Base-by-base conservation (phyloP, 345 rosid genomes). In the Hibiscus mutabilis region DNA sequence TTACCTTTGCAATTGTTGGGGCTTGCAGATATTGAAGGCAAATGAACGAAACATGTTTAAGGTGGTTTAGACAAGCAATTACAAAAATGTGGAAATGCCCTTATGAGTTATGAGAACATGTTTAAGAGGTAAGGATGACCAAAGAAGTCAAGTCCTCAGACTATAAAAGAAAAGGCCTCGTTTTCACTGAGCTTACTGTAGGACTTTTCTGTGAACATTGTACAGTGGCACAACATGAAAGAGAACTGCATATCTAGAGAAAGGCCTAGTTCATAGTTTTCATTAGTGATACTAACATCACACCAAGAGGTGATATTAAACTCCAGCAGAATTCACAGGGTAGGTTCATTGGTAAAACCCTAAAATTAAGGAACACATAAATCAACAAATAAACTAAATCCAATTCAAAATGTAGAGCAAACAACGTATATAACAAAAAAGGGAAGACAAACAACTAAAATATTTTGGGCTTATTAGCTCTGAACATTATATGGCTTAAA, bases 21-120 rank as follows among this genome's bases (percentile, higher is more conserved):
- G 68, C 25, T 63, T 40, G 29, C 29, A 63, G 27, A 63, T 6
- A 37, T 10, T 19, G 49, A 63, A 27, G 29, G 21, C 24, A 40
- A 64, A 64, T 21, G 46, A 64, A 40, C 52, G 31, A 21, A 64
- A 64, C 68, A 40, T 21, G 31, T 40, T 18, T 64, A 64, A 64
- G 31, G 11, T 64, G 18, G 29, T 63, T 63, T 63, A 63, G 49
- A 40, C n/a, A 64, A 4, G 51, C 9, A 37, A 64, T 14, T 21
- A 11, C 29, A 12, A 61, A 10, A 40, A 62, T 35, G 14, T 37
- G 51, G 68, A 63, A 37, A 37, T 62, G 67, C 15, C 8, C 25
- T 35, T 2, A 4, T 18, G 47, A 18, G 46, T 35, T 35, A 35
- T 35, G 9, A 35, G 6, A 5, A 40, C 22, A 19, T 11, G 51